phyloP scores from a whole-genome alignment of 1,284 basidiomycete species.

The Moesziomyces parantarcticus region DNA sequence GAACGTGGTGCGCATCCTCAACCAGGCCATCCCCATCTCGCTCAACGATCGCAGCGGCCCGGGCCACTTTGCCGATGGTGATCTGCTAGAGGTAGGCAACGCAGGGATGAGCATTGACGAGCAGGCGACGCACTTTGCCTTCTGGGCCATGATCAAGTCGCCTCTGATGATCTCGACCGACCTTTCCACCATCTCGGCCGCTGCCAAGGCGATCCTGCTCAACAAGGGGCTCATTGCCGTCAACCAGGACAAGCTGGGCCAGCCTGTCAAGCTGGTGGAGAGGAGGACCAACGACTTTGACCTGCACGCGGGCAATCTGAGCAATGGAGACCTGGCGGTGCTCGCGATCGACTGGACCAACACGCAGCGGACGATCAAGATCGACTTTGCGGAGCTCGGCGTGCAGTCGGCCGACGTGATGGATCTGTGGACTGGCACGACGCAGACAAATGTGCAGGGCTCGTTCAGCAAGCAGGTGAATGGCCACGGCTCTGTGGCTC shows the following conservation, averaged over 20 bases:
- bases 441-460: slow-evolving; percentile 1
- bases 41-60: slow-evolving; percentile 49
- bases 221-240: slow-evolving; percentile 60
- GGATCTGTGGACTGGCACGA: slow-evolving; percentile 33
- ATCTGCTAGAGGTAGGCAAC: slow-evolving; percentile 52
- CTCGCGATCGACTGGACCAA: slow-evolving; percentile 43
- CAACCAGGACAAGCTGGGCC: slow-evolving; percentile 55
- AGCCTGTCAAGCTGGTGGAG: slow-evolving; percentile 53
- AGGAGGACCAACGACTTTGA: slow-evolving; percentile 38
- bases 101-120: slow-evolving; percentile 52
- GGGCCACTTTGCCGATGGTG: slow-evolving; percentile 60
- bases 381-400: slow-evolving; percentile 40
- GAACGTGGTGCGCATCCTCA: slow-evolving; percentile 31
- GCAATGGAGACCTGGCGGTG: slow-evolving; percentile 47
- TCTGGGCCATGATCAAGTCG: slow-evolving; percentile 63
- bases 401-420: slow-evolving; percentile 35
- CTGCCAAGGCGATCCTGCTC: slow-evolving; percentile 45
- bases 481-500: slow-evolving; percentile 37
- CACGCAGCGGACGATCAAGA: slow-evolving; percentile 15
- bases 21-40: slow-evolving; percentile 36
- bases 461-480: slow-evolving; percentile 33
- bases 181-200: slow-evolving; percentile 43
- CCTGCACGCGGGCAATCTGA: slow-evolving; percentile 35
- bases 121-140: slow-evolving; percentile 59
- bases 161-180: slow-evolving; percentile 66